Conservation (phyloP, 805 yeast genomes). For the Spathaspora passalidarum region DNA sequence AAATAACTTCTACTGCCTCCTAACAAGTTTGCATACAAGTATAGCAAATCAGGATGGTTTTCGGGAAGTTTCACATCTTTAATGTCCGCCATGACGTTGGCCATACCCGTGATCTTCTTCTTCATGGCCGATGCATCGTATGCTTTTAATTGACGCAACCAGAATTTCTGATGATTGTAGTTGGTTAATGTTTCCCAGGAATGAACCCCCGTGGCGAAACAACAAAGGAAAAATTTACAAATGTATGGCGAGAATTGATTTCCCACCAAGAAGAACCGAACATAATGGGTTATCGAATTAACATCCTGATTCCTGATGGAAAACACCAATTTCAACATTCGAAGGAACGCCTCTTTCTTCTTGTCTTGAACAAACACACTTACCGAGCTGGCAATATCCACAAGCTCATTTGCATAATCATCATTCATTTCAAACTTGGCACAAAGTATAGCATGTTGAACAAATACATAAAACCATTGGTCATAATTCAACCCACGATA, state of each 20-base stretch:
- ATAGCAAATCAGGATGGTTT: conserved; percentile 65
- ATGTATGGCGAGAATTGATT: conserved; percentile 75
- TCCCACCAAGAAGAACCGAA: conserved; percentile 62
- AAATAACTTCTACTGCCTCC: conserved; percentile 80
- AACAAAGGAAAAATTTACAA: conserved; percentile 61
- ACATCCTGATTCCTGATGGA: conserved; percentile 46
- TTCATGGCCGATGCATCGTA: conserved; percentile 63
- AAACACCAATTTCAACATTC: conserved; percentile 66
- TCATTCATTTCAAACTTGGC: conserved; percentile 65
- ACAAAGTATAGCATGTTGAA: conserved; percentile 70
- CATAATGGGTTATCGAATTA: conserved; percentile 48
- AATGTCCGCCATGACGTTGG: conserved; percentile 60
- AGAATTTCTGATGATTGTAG: conserved; percentile 84
- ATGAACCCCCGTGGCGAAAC: conserved; percentile 59
- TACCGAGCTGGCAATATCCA: conserved; percentile 72
- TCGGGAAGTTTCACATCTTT: conserved; percentile 35
- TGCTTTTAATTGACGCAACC: conserved; percentile 86
- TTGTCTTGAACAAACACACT: conserved; percentile 74
- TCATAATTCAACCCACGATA: conserved; percentile 77
- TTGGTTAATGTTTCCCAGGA: conserved; percentile 64
- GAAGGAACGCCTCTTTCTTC: conserved; percentile 55
- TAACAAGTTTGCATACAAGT: conserved; percentile 76
- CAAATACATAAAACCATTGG: conserved; percentile 81
- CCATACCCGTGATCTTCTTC: conserved; percentile 70
- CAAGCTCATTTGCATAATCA: conserved; percentile 46